Conservation (phyloP, 2,329 filamentous ascomycete genomes). For the Clonostachys solani region DNA sequence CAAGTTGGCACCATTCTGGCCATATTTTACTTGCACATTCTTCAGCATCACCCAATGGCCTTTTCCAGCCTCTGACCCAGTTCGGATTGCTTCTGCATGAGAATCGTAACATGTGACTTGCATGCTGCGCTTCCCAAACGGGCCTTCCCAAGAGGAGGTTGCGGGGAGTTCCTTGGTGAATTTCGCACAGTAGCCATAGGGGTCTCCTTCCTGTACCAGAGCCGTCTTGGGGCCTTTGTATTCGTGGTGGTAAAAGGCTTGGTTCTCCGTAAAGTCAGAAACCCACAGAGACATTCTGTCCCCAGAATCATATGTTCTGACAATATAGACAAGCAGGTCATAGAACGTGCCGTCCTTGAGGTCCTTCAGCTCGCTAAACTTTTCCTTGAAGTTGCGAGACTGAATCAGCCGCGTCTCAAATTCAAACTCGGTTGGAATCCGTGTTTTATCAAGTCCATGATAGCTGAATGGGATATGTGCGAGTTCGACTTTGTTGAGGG, state of each 20-base stretch:
- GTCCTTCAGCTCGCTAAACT: conserved; percentile 63
- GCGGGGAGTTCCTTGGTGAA: conserved; percentile 10
- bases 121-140: conserved; percentile 67
- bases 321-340: conserved; percentile 69
- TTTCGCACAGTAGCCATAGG: conserved; percentile 45
- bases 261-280: conserved; percentile 78
- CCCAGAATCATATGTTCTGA: conserved; percentile 40
- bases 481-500: conserved; percentile 20
- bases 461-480: conserved; percentile 44
- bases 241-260: conserved; percentile 50
- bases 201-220: conserved; percentile 43
- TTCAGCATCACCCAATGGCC: conserved; percentile 61
- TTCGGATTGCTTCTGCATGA: conserved; percentile 56
- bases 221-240: neutral
- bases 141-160: conserved; percentile 59
- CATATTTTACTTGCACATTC: conserved; percentile 68
- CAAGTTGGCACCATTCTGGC: conserved; percentile 46
- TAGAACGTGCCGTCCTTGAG: conserved; percentile 52
- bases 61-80: conserved; percentile 39
- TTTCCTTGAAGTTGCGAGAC: conserved; percentile 43
- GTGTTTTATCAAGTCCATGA: conserved; percentile 33
- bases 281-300: conserved; percentile 63
- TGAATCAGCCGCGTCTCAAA: conserved; percentile 32
- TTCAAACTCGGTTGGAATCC: conserved; percentile 33
- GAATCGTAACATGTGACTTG: conserved; percentile 67